These are phyloP conservation scores for Biscogniauxia marginata DNA, from an alignment of 2,329 filamentous ascomycete genomes.

Conservation along the genomic window DNA sequence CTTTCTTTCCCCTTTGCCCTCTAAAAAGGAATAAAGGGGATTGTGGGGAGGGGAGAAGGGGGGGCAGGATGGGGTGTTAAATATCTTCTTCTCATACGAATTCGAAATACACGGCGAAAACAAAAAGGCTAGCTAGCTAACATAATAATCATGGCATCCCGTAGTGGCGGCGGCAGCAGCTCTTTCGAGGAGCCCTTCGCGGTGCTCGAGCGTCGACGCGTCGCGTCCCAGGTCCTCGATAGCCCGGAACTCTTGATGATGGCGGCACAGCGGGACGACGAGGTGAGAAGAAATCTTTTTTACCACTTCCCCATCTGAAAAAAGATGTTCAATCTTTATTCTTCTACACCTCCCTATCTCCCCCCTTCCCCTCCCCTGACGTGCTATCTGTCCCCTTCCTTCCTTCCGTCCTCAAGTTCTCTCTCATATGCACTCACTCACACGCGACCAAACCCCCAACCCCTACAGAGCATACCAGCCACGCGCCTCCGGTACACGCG, in stretches of 20 bases:
- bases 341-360: background rate
- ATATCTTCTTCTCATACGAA: background rate
- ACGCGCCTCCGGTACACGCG: conserved; percentile 56
- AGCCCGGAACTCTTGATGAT: conserved; percentile 59
- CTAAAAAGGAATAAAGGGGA: too few species aligned
- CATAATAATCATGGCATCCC: background rate
- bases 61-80: too few species aligned
- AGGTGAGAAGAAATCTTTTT: conserved; percentile 42
- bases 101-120: background rate
- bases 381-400: background rate
- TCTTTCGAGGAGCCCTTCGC: conserved; percentile 40
- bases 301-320: background rate
- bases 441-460: background rate
- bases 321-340: background rate
- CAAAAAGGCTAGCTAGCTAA: background rate
- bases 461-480: conserved; percentile 50
- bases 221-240: conserved; percentile 54
- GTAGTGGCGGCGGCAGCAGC: background rate
- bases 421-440: background rate
- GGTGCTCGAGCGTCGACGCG: conserved; percentile 43
- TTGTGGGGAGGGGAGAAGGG: too few species aligned
- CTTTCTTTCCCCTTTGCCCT: background rate
- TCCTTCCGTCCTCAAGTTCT: background rate
- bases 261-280: conserved; percentile 52
- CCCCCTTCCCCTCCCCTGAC: background rate